Evolutionary conservation across 495 filamentous ascomycete genomes (phyloP).

Genomic region (Sabuloglossum arenarium): DNA sequence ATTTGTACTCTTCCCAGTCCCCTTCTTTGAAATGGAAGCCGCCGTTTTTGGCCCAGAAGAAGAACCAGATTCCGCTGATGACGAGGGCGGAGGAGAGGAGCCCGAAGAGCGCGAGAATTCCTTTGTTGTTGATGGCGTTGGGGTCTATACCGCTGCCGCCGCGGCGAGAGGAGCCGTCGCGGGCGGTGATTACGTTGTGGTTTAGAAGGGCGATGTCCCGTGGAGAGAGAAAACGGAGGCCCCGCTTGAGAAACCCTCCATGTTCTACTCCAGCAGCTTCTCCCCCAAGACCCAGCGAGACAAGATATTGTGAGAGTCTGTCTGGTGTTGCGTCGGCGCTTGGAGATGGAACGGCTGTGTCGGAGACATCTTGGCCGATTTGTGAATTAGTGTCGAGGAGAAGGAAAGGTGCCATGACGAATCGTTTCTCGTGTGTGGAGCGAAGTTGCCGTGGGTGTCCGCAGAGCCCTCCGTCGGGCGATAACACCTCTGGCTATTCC

Average conservation of each 20-base stretch:
- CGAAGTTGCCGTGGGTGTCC: no score
- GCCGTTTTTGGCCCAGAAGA: constrained; percentile 94
- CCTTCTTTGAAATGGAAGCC: constrained; percentile 66
- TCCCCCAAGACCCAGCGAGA: not conserved
- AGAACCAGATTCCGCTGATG: constrained; percentile 73
- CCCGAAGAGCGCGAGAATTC: constrained; percentile 66
- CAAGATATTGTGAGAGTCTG: not conserved
- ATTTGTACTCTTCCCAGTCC: constrained; percentile 98
- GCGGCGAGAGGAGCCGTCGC: constrained; percentile 13
- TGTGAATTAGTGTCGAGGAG: not conserved
- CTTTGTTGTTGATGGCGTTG: constrained; percentile 60
- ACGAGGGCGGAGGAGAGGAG: constrained; percentile 64
- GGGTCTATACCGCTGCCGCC: constrained; percentile 36
- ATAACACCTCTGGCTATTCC: no score
- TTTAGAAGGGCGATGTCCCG: not conserved
- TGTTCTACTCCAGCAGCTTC: not conserved
- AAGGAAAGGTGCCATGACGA: no score
- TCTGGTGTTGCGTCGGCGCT: not conserved
- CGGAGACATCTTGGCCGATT: not conserved
- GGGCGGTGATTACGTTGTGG: not conserved
- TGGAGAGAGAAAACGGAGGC: constrained; percentile 2
- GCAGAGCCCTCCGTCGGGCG: no score
- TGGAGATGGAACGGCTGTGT: not conserved
- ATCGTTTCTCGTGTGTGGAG: no score
- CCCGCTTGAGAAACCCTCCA: not conserved